Evolutionary conservation across 2,329 filamentous ascomycete species (phyloP).

Genomic region (Calonectria crousiana): DNA sequence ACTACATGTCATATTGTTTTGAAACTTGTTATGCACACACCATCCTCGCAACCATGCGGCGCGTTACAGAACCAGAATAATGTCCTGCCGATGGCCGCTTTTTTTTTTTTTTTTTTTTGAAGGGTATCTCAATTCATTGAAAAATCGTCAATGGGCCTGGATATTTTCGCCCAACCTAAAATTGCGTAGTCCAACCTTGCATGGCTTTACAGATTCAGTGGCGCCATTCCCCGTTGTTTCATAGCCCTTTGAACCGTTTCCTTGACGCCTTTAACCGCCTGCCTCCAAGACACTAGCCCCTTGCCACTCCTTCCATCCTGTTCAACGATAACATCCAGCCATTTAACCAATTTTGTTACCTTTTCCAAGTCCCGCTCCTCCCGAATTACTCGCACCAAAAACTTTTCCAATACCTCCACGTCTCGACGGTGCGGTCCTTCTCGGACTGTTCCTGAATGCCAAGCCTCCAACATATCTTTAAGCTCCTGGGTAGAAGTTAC

Average conservation of each 20-base stretch:
- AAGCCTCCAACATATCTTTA: slow-evolving; percentile 79
- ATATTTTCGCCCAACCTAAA: background rate
- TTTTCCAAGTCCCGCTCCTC: slow-evolving; percentile 86
- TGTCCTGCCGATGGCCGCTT: background rate
- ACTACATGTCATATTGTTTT: background rate
- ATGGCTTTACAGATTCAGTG: slow-evolving; percentile 57
- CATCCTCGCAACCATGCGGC: background rate
- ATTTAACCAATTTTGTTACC: slow-evolving; percentile 75
- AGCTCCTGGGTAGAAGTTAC: slow-evolving; percentile 69
- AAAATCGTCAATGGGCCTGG: background rate
- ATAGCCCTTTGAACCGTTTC: slow-evolving; percentile 67
- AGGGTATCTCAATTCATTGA: slow-evolving; percentile 6
- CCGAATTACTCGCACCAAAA: slow-evolving; percentile 76
- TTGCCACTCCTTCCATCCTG: slow-evolving; percentile 54
- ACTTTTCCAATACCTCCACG: slow-evolving; percentile 78
- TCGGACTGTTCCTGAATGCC: slow-evolving; percentile 77
- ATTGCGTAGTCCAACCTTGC: background rate
- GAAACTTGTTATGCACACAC: background rate
- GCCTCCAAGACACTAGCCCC: slow-evolving; percentile 61
- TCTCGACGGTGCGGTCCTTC: slow-evolving; percentile 86
- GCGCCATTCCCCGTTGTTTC: slow-evolving; percentile 66
- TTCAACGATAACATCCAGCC: slow-evolving; percentile 71
- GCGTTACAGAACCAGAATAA: background rate
- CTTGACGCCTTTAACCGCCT: slow-evolving; percentile 59
- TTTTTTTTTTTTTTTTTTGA: background rate